Percentiles rank a stretch among this genome's conserved stretches.
Evolutionary conservation across 1,284 basidiomycete species (phyloP).

Genomic region (Leccinum variabile): DNA sequence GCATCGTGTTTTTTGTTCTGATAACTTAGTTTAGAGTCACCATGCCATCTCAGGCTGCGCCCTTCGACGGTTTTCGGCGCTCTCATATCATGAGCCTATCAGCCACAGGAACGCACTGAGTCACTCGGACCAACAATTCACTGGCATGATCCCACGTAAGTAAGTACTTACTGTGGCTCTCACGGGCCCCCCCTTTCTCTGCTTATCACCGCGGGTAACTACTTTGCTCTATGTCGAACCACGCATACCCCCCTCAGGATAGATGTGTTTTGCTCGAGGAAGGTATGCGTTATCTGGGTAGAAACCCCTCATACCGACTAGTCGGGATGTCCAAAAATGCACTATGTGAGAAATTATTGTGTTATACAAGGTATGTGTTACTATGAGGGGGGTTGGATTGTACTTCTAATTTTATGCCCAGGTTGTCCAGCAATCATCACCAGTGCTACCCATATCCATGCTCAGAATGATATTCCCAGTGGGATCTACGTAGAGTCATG

Average conservation of each 20-base stretch:
- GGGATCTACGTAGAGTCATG: conserved; percentile 17
- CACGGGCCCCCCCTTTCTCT: background rate
- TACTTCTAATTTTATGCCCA: background rate
- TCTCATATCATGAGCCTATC: background rate
- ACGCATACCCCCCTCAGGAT: background rate
- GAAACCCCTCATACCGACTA: background rate
- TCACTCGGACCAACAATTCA: background rate
- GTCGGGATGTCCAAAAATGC: background rate
- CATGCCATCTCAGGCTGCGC: background rate
- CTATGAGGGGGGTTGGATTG: background rate
- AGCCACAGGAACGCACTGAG: background rate
- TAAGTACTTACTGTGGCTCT: background rate
- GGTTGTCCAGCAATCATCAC: background rate
- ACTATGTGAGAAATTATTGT: background rate
- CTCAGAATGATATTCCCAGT: conserved; percentile 22
- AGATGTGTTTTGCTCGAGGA: background rate
- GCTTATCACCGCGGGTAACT: background rate
- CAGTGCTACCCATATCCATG: background rate
- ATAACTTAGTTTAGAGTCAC: background rate
- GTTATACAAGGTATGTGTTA: background rate
- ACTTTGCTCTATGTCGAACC: background rate
- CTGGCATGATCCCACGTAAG: background rate
- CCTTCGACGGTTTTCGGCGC: background rate
- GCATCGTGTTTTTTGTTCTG: background rate
- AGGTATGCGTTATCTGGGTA: background rate